Evolutionary conservation across 371 early-diverging fungal species (phyloP).

Genomic region (Mortierella sp.): DNA sequence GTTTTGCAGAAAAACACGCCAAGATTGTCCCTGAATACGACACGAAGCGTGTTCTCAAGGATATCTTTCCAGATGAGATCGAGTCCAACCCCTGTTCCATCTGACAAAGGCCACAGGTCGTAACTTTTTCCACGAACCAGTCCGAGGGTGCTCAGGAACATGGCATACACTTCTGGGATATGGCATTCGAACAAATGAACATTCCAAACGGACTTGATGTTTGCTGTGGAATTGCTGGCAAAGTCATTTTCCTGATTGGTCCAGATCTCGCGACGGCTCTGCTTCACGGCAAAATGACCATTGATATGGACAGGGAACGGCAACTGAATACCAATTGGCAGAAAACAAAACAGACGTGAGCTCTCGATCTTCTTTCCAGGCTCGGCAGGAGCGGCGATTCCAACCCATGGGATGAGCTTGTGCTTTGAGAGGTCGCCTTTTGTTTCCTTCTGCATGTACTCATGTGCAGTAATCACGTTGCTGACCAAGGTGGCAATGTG

Average conservation of each 20-base stretch:
- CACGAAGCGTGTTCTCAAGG: neutral
- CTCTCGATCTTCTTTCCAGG: conserved; percentile 6
- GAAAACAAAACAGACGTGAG: conserved; percentile 51
- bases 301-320: conserved; percentile 54
- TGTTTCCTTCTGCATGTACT: conserved; percentile 16
- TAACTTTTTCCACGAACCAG: conserved; percentile 20
- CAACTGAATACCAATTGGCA: conserved; percentile 47
- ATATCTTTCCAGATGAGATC: conserved; percentile 26
- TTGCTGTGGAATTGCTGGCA: conserved; percentile 19
- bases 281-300: conserved; percentile 53
- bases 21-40: neutral
- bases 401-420: conserved; percentile 55
- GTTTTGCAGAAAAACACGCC: conserved; percentile 20
- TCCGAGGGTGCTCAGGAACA: conserved; percentile 25
- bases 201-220: conserved; percentile 50
- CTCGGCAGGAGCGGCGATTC: conserved; percentile 34
- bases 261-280: conserved; percentile 41
- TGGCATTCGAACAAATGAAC: conserved; percentile 34
- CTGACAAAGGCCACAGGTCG: conserved; percentile 24
- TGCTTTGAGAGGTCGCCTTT: conserved; percentile 19
- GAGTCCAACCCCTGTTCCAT: conserved; percentile 11
- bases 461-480: conserved; percentile 17
- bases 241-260: conserved; percentile 36
- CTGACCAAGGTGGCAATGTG: conserved; percentile 37
- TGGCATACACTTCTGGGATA: conserved; percentile 40